Base-by-base conservation (phyloP, 371 early-diverging fungal species). In the Neoconidiobolus thromboides region DNA sequence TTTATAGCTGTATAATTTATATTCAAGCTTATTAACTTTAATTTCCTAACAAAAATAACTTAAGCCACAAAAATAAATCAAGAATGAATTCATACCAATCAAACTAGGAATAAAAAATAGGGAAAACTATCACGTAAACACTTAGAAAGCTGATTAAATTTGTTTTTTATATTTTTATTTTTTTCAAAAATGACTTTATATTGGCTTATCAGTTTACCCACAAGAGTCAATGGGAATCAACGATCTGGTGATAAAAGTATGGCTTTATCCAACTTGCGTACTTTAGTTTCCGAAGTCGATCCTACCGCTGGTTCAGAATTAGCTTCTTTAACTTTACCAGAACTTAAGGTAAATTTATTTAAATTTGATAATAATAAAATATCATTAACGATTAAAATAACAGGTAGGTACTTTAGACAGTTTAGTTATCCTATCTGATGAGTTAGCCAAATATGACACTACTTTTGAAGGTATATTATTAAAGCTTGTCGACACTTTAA, bases 391-490 rank as follows among this genome's bases (percentile, higher is more conserved):
- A 9, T 12, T 46, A 2, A 12, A 5, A 43, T 38, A 43, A 2
- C 10, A 92, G 91, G 87, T 94, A 69, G 95, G 95, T 51, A 95
- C 93, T 10, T 77, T 96, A 58, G 95, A 96, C 68, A 76, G 83
- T 1, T 77, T 96, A 3, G 87, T 94, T 37, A 63, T 87, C 26
- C 75, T 93, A 41, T 92, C 93, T 5, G 97, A 96, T 66, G 95
- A 96, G 63, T 75, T 96, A 48, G 75, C 75, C 48, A 95, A 93
- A 65, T 73, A 76, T 61, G 97, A 96, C 66, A 64, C 78, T 3
- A 69, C 75, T 0, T 80, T 85, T 61, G 94, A 94, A 63, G 69
- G 72, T 43, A 74, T 85, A 3, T 75, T 75, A 48, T 74, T 75
- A 63, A 96, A 93, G 72, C 68, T 91, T 40, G 78, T 85, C 3